phyloP scores from a whole-genome alignment of 2,329 filamentous ascomycete species.

The Aspergillus aculeatus region DNA sequence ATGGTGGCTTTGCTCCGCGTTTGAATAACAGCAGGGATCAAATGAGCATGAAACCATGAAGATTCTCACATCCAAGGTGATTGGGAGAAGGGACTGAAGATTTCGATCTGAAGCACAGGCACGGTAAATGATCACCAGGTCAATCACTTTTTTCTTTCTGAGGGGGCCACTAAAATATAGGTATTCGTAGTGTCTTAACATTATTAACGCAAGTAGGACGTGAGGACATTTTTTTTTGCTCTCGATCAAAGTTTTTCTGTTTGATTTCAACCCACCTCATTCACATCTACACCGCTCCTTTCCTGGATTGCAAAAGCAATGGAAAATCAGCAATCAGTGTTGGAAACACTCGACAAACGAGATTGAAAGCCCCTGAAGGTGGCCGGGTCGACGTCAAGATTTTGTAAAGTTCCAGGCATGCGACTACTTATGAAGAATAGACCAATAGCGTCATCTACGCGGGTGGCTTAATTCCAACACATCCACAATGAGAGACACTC shows the following conservation, averaged over 20 bases:
- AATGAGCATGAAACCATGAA: not conserved
- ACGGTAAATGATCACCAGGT: not conserved
- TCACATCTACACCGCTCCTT: conserved; percentile 22
- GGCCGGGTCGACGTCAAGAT: conserved; percentile 15
- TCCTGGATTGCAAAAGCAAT: not conserved
- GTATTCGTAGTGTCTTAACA: not conserved
- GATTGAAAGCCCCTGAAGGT: conserved; percentile 11
- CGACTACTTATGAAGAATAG: conserved; percentile 9
- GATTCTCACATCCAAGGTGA: not conserved
- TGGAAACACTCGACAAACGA: conserved; percentile 13
- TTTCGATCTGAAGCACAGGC: conserved; percentile 1
- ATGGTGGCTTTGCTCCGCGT: not conserved
- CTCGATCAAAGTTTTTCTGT: conserved; percentile 1
- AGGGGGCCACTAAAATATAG: not conserved
- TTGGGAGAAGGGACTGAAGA: not conserved
- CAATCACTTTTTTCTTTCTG: not conserved
- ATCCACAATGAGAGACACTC: conserved; percentile 10
- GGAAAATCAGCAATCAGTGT: not conserved
- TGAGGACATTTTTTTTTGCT: not conserved
- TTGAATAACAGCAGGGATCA: not conserved
- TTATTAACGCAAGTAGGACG: not conserved
- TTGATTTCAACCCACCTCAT: conserved; percentile 6
- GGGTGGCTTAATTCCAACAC: conserved; percentile 4
- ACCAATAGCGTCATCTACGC: conserved; percentile 14
- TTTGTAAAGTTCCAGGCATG: conserved; percentile 15